A percentile compares a stretch with the other conserved stretches of the same genome.
Conservation (phyloP, 805 yeast species). For the Barnettozyma sucrosica region DNA sequence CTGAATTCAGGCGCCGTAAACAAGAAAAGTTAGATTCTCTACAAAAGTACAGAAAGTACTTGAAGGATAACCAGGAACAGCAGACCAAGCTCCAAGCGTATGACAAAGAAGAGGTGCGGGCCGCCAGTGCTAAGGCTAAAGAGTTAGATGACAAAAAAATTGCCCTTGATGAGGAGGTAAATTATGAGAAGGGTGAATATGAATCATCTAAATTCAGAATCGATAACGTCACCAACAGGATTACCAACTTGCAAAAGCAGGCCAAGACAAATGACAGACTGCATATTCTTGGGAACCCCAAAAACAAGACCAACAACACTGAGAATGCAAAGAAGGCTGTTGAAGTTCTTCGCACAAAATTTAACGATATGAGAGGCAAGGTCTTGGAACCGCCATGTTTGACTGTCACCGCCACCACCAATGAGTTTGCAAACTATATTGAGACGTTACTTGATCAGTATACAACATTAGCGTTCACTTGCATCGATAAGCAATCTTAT, state of each 20-base stretch:
- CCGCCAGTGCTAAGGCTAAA: slow-evolving; percentile 17
- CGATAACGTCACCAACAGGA: slow-evolving; percentile 25
- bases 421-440: slow-evolving; percentile 45
- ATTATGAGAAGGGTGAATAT: slow-evolving; percentile 37
- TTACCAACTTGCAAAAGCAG: slow-evolving; percentile 31
- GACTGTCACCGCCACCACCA: slow-evolving; percentile 49
- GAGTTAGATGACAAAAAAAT: slow-evolving; percentile 27
- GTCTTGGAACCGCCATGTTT: slow-evolving; percentile 75
- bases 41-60: background rate
- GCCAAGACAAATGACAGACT: slow-evolving; percentile 47
- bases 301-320: slow-evolving; percentile 3
- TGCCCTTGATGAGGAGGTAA: slow-evolving; percentile 34
- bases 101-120: slow-evolving; percentile 14
- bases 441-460: slow-evolving; percentile 50
- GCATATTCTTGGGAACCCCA: slow-evolving; percentile 34
- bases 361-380: slow-evolving; percentile 30
- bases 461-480: slow-evolving; percentile 59
- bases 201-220: slow-evolving; percentile 31
- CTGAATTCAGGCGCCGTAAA: background rate
- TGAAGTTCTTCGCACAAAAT: slow-evolving; percentile 33
- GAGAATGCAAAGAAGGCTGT: slow-evolving; percentile 32
- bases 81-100: slow-evolving; percentile 15
- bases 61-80: slow-evolving; percentile 18
- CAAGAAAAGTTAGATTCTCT: slow-evolving; percentile 2
- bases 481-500: slow-evolving; percentile 47